These are phyloP conservation scores for Kurtzmaniella fragi DNA, from an alignment of 805 yeast genomes.

Conservation along the genomic window DNA sequence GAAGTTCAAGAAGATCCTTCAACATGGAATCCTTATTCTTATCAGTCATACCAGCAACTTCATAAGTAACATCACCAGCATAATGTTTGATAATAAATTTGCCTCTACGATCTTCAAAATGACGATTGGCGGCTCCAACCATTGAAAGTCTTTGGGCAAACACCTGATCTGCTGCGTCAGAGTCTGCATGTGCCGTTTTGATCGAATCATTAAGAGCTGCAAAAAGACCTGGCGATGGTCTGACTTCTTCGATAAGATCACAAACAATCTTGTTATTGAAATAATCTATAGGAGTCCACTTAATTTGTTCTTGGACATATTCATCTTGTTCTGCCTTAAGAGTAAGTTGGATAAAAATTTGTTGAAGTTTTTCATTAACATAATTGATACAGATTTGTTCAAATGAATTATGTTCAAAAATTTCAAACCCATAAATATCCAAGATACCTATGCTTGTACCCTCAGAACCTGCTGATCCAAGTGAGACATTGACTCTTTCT, in stretches of 20 bases:
- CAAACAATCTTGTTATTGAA: constrained; percentile 96
- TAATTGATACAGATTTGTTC: constrained; percentile 95
- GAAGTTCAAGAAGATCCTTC: constrained; percentile 77
- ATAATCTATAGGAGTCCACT: constrained; percentile 96
- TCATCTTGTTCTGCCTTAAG: constrained; percentile 97
- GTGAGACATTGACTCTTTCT: constrained; percentile 77
- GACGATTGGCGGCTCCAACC: constrained; percentile 71
- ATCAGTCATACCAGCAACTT: constrained; percentile 86
- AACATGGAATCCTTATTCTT: constrained; percentile 93
- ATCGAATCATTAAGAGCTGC: constrained; percentile 95
- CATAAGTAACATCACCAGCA: constrained; percentile 98
- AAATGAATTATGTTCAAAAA: constrained; percentile 90
- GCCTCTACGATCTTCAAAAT: constrained; percentile 81
- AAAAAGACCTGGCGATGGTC: constrained; percentile 91
- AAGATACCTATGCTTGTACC: constrained; percentile 82
- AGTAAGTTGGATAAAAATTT: constrained; percentile 92
- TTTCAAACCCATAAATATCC: constrained; percentile 95
- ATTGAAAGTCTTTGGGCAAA: constrained; percentile 87
- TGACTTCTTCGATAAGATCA: constrained; percentile 86
- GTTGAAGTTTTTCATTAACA: constrained; percentile 93
- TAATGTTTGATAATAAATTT: constrained; percentile 92
- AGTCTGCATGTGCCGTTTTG: constrained; percentile 98
- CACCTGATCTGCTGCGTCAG: constrained; percentile 93
- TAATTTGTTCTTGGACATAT: constrained; percentile 88
- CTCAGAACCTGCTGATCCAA: constrained; percentile 42